Evolutionary conservation across 2,329 filamentous ascomycete genomes (phyloP).

Genomic region (Curvularia sp.): DNA sequence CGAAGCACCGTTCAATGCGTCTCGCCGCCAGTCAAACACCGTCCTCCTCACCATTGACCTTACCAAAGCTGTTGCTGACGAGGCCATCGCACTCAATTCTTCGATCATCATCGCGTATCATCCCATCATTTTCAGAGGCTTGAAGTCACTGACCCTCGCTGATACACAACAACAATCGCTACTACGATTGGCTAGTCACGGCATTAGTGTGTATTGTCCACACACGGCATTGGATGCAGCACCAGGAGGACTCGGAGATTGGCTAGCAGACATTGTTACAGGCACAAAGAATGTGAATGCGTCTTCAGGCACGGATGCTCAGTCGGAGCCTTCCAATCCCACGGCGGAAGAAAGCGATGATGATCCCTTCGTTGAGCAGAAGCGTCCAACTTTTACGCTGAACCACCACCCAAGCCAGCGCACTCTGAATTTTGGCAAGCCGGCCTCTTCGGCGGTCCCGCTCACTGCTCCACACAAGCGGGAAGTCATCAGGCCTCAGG

Average conservation of each 20-base stretch:
- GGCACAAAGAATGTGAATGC: constrained; percentile 54
- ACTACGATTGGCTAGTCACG: constrained; percentile 79
- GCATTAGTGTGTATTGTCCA: constrained; percentile 93
- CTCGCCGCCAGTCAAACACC: constrained; percentile 66
- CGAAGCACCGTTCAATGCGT: constrained; percentile 69
- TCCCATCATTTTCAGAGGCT: constrained; percentile 92
- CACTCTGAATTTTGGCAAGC: constrained; percentile 45
- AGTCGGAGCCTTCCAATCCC: constrained; percentile 14
- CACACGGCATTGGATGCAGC: constrained; percentile 95
- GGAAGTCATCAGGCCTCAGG: constrained; percentile 61
- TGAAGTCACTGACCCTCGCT: constrained; percentile 84
- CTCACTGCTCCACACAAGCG: constrained; percentile 56
- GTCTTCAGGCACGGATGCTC: constrained; percentile 10
- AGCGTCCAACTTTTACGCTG: constrained; percentile 54
- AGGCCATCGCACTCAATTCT: constrained; percentile 79
- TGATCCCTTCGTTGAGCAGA: constrained; percentile 49
- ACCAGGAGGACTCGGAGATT: constrained; percentile 85
- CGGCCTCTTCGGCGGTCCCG: constrained; percentile 19
- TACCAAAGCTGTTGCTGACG: constrained; percentile 85
- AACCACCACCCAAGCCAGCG: constrained; percentile 59
- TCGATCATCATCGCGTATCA: constrained; percentile 91
- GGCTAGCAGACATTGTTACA: constrained; percentile 87
- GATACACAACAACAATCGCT: constrained; percentile 89
- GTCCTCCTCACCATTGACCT: constrained; percentile 89
- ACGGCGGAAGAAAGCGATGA: constrained; percentile 31